These are phyloP conservation scores for Umbelopsis sp. DNA, from an alignment of 371 early-diverging fungal species.

Conservation along the genomic window DNA sequence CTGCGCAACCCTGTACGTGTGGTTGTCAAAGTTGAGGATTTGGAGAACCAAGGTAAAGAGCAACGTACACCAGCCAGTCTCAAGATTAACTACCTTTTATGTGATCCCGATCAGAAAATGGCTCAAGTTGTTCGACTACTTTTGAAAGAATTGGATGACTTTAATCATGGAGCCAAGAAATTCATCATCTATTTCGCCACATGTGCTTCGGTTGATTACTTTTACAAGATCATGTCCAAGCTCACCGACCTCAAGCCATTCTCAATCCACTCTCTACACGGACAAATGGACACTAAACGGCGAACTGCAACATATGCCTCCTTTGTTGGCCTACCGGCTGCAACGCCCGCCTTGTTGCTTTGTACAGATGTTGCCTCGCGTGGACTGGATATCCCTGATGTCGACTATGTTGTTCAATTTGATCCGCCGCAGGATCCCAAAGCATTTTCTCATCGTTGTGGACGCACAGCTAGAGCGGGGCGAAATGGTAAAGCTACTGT, in stretches of 20 bases:
- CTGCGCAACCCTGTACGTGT: slow-evolving; percentile 92
- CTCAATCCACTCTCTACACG: slow-evolving; percentile 84
- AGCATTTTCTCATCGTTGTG: slow-evolving; percentile 97
- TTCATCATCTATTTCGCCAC: slow-evolving; percentile 94
- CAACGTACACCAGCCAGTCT: slow-evolving; percentile 75
- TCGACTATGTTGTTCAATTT: slow-evolving; percentile 95
- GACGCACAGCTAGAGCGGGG: slow-evolving; percentile 96
- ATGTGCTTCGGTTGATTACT: slow-evolving; percentile 95
- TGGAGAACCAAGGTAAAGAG: slow-evolving; percentile 46
- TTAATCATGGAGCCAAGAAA: slow-evolving; percentile 64
- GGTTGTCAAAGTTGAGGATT: slow-evolving; percentile 81
- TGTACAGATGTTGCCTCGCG: slow-evolving; percentile 99
- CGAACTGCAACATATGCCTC: slow-evolving; percentile 69
- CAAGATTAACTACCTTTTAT: slow-evolving; percentile 76
- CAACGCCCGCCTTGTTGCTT: slow-evolving; percentile 76
- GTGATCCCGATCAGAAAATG: slow-evolving; percentile 81
- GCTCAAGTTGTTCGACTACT: slow-evolving; percentile 68
- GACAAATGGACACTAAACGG: slow-evolving; percentile 90
- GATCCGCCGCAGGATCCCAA: slow-evolving; percentile 97
- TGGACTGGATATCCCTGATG: slow-evolving; percentile 97
- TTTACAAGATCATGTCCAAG: slow-evolving; percentile 65
- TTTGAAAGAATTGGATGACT: slow-evolving; percentile 33
- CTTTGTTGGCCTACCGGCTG: slow-evolving; percentile 62
- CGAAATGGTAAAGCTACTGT: slow-evolving; percentile 87
- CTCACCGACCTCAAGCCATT: slow-evolving; percentile 50